Percentiles rank a stretch among this genome's conserved stretches.
Evolutionary conservation across 345 rosid species (phyloP).

Genomic region (Citrus glauca): DNA sequence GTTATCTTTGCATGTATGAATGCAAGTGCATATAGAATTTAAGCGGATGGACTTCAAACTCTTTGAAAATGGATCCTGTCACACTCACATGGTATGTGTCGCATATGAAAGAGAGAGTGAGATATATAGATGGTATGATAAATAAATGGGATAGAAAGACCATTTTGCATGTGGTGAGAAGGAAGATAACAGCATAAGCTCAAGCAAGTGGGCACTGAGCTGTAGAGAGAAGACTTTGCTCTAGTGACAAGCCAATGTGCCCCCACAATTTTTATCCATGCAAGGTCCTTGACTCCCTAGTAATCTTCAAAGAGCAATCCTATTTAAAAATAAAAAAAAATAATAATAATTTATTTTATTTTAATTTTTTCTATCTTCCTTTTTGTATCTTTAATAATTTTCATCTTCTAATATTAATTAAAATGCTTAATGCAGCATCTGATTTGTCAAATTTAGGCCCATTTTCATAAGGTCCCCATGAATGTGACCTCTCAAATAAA

Average conservation of each 20-base stretch:
- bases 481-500: conserved; percentile 10
- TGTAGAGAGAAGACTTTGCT: not conserved
- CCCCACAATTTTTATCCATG: conserved; percentile 22
- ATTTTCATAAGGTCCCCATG: not conserved
- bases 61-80: not conserved
- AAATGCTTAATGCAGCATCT: not conserved
- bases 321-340: too few species aligned
- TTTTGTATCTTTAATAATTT: too few species aligned
- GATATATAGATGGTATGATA: not conserved
- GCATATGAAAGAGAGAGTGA: not conserved
- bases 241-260: conserved; percentile 13
- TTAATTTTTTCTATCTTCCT: too few species aligned
- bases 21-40: not conserved
- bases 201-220: conserved; percentile 15
- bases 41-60: not conserved
- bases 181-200: conserved; percentile 6
- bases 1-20: too few species aligned
- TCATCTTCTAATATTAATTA: not conserved
- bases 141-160: not conserved
- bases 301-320: too few species aligned
- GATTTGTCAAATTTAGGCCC: conserved; percentile 10
- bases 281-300: not conserved
- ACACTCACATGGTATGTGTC: conserved; percentile 1
- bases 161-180: conserved; percentile 13
- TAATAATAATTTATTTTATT: too few species aligned